These are phyloP conservation scores for Blastobotrys attinorum DNA, from an alignment of 805 yeast species.

Conservation along the genomic window DNA sequence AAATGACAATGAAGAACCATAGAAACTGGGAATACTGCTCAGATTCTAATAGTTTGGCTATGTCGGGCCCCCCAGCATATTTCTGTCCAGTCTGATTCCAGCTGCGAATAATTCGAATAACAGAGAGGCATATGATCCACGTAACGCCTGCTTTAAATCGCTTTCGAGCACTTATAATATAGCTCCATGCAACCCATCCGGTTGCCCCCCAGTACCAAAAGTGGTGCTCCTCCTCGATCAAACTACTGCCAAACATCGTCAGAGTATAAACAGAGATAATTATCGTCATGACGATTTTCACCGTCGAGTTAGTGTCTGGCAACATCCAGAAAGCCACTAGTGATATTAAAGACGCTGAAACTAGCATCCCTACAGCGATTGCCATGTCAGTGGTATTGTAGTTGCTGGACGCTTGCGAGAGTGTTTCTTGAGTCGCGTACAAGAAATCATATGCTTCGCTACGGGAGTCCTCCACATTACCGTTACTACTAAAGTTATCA, in stretches of 20 bases:
- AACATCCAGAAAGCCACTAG: constrained; percentile 17
- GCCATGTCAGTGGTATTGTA: constrained; percentile 51
- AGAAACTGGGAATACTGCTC: constrained; percentile 23
- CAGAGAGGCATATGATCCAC: constrained; percentile 21
- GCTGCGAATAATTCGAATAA: constrained; percentile 57
- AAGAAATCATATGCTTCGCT: constrained; percentile 30
- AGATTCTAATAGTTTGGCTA: constrained; percentile 37
- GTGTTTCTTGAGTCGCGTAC: constrained; percentile 28
- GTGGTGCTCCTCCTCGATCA: constrained; percentile 94
- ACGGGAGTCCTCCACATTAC: neutral
- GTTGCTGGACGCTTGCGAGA: constrained; percentile 48
- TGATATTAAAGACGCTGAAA: constrained; percentile 26
- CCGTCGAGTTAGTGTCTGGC: neutral
- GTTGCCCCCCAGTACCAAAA: constrained; percentile 81
- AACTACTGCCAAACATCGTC: constrained; percentile 75
- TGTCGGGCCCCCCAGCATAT: constrained; percentile 42
- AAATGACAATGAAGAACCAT: constrained; percentile 42
- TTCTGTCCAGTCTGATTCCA: constrained; percentile 94
- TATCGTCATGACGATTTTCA: constrained; percentile 17
- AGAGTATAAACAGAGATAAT: constrained; percentile 36
- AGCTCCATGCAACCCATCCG: constrained; percentile 26
- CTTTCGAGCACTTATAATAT: constrained; percentile 15
- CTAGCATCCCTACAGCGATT: constrained; percentile 6
- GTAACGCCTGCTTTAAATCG: constrained; percentile 16
- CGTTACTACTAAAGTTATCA: constrained; percentile 11